Evolutionary conservation across 2,329 filamentous ascomycete genomes (phyloP).

Genomic region (Scytalidium lignicola): DNA sequence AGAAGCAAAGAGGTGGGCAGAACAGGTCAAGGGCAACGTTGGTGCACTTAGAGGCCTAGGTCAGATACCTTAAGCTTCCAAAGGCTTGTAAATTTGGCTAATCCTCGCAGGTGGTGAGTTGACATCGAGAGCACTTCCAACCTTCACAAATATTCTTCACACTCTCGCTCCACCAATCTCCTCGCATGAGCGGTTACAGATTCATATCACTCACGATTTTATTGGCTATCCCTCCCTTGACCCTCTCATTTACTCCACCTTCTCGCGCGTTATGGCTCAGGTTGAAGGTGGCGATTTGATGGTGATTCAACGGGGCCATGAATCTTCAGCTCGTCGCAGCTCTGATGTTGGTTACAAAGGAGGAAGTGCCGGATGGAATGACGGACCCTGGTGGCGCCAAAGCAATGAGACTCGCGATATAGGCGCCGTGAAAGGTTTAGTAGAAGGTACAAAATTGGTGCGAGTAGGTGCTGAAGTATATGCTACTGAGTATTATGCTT

Average conservation of each 20-base stretch:
- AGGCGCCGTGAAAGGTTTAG: conserved; percentile 71
- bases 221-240: conserved; percentile 92
- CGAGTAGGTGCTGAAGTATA: conserved; percentile 86
- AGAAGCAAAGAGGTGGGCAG: conserved; percentile 92
- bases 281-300: conserved; percentile 94
- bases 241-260: conserved; percentile 84
- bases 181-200: conserved; percentile 92
- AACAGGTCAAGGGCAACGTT: conserved; percentile 88
- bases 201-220: conserved; percentile 95
- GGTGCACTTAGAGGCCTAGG: conserved; percentile 70
- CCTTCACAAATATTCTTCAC: conserved; percentile 90
- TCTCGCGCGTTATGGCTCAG: conserved; percentile 96
- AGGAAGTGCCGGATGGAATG: conserved; percentile 69
- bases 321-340: conserved; percentile 66
- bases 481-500: conserved; percentile 75
- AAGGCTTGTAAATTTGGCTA: conserved; percentile 6
- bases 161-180: conserved; percentile 95
- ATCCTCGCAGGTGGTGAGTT: conserved; percentile 70
- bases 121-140: conserved; percentile 80
- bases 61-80: conserved; percentile 34
- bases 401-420: conserved; percentile 66
- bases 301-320: conserved; percentile 88
- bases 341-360: conserved; percentile 55
- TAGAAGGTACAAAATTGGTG: conserved; percentile 86
- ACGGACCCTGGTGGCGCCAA: conserved; percentile 95